Evolutionary conservation across 805 yeast genomes (phyloP).

Genomic region (Starmerella tilneyi): DNA sequence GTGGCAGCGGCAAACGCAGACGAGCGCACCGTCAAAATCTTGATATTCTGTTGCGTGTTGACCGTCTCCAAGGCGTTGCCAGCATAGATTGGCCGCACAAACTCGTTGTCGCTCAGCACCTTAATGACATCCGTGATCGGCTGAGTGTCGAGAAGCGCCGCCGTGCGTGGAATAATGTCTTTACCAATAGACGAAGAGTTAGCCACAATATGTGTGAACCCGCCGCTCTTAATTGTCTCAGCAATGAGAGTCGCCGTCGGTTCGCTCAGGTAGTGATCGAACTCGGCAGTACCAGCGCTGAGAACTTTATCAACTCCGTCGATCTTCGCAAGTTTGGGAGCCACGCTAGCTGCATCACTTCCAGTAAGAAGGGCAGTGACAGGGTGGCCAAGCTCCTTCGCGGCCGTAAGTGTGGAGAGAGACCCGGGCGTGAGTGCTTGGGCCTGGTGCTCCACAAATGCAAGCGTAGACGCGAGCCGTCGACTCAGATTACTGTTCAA

Average conservation of each 20-base stretch:
- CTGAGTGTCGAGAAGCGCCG: slow-evolving; percentile 74
- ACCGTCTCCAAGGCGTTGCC: slow-evolving; percentile 88
- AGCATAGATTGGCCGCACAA: slow-evolving; percentile 89
- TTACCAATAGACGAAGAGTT: slow-evolving; percentile 85
- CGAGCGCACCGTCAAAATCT: slow-evolving; percentile 69
- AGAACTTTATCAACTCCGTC: slow-evolving; percentile 47
- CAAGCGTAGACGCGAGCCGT: slow-evolving; percentile 53
- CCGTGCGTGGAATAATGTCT: slow-evolving; percentile 73
- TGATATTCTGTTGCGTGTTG: slow-evolving; percentile 51
- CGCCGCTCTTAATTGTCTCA: slow-evolving; percentile 36
- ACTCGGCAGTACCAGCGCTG: slow-evolving; percentile 45
- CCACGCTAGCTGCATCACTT: slow-evolving; percentile 41
- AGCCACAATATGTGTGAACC: slow-evolving; percentile 60
- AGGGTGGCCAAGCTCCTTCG: slow-evolving; percentile 58
- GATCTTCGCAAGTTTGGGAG: slow-evolving; percentile 45
- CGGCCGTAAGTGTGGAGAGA: slow-evolving; percentile 66
- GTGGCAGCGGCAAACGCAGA: slow-evolving; percentile 59
- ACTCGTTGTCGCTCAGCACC: slow-evolving; percentile 57
- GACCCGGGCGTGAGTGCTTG: slow-evolving; percentile 54
- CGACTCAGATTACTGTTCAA: background rate
- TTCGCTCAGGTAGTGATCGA: slow-evolving; percentile 66
- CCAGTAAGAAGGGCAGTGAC: slow-evolving; percentile 74
- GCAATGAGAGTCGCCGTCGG: slow-evolving; percentile 58
- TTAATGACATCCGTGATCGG: slow-evolving; percentile 75
- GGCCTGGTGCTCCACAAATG: slow-evolving; percentile 56